Evolutionary conservation across 805 yeast genomes (phyloP).

Genomic region (Blastobotrys chiropterorum): DNA sequence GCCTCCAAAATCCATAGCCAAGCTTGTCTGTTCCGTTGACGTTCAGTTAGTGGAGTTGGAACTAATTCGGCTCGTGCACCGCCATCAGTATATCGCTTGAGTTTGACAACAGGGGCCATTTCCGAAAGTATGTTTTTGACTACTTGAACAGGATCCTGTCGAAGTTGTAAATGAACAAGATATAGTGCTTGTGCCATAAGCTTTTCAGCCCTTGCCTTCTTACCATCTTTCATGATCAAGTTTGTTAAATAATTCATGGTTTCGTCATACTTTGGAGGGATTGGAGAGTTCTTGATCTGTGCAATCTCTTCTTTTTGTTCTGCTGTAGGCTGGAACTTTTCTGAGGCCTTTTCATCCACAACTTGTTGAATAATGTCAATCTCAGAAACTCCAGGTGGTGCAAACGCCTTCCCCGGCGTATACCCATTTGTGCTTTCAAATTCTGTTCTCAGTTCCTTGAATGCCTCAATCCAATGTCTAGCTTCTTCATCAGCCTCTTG

Average conservation of each 20-base stretch:
- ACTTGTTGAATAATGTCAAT: slow-evolving; percentile 32
- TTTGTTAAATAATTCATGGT: slow-evolving; percentile 72
- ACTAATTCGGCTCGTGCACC: slow-evolving; percentile 75
- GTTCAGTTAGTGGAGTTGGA: slow-evolving; percentile 75
- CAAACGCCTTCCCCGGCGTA: slow-evolving; percentile 36
- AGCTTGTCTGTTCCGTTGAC: slow-evolving; percentile 82
- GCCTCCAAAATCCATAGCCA: slow-evolving; percentile 89
- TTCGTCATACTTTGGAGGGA: slow-evolving; percentile 65
- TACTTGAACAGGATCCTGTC: slow-evolving; percentile 74
- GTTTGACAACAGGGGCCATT: slow-evolving; percentile 77
- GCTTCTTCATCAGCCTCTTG: slow-evolving; percentile 34
- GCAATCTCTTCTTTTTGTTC: slow-evolving; percentile 59
- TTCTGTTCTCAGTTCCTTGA: slow-evolving; percentile 35
- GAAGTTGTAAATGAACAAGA: slow-evolving; percentile 61
- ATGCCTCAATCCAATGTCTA: slow-evolving; percentile 38
- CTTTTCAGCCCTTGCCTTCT: slow-evolving; percentile 72
- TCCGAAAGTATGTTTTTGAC: slow-evolving; percentile 70
- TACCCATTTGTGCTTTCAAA: slow-evolving; percentile 30
- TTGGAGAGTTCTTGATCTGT: slow-evolving; percentile 41
- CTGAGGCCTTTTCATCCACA: slow-evolving; percentile 14
- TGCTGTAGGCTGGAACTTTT: slow-evolving; percentile 41
- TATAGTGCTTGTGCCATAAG: slow-evolving; percentile 72
- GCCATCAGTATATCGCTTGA: slow-evolving; percentile 73
- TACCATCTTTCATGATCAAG: slow-evolving; percentile 88
- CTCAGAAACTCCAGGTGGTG: slow-evolving; percentile 34